Evolutionary conservation across 805 yeast genomes (phyloP).

Genomic region (Yarrowia osloensis): DNA sequence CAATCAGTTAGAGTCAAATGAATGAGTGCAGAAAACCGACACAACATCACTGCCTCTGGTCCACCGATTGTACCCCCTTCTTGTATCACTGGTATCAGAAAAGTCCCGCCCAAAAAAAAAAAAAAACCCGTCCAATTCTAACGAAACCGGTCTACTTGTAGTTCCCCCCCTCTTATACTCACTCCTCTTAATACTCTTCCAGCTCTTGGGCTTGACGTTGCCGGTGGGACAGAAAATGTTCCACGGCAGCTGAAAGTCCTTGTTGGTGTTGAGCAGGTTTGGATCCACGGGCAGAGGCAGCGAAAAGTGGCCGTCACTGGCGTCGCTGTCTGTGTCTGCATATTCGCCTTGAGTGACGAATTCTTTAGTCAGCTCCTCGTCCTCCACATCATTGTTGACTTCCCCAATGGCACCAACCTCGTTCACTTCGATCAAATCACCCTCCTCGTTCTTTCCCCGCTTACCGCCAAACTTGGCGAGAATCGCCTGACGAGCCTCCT

Average conservation of each 20-base stretch:
- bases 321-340: constrained; percentile 11
- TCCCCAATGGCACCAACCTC: neutral
- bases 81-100: no score
- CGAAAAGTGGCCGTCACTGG: constrained; percentile 23
- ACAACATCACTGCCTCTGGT: no score
- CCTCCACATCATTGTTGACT: neutral
- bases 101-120: no score
- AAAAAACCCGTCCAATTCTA: no score
- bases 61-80: no score
- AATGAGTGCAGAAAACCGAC: no score
- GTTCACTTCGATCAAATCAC: neutral
- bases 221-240: constrained; percentile 44
- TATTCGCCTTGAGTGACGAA: constrained; percentile 21
- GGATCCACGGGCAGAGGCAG: constrained; percentile 30
- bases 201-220: constrained; percentile 37
- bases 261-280: constrained; percentile 24
- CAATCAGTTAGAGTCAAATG: no score
- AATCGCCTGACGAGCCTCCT: constrained; percentile 16
- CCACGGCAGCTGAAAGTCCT: constrained; percentile 43
- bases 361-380: neutral
- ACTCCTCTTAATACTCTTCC: constrained; percentile 42
- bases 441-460: neutral
- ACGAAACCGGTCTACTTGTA: no score
- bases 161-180: constrained; percentile 12
- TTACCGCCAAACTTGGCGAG: constrained; percentile 15